Evolutionary conservation across 768 basidiomycete species (phyloP).

Genomic region (Agrocybe pediades): DNA sequence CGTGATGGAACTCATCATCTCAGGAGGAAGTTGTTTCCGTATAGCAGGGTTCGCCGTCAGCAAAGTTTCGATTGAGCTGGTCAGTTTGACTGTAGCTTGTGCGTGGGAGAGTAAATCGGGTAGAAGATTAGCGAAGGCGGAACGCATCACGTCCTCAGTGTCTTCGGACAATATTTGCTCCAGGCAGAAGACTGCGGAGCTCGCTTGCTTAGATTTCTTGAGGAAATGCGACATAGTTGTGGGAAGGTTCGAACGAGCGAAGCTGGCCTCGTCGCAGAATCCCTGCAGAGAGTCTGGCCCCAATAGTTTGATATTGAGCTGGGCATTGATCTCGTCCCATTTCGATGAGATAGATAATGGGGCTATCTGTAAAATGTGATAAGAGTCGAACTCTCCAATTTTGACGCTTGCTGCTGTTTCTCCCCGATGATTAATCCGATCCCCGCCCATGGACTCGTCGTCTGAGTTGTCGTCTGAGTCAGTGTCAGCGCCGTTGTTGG

Average conservation of each 20-base stretch:
- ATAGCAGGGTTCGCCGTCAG: no score
- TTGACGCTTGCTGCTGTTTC: not conserved
- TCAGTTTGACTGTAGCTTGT: no score
- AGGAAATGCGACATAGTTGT: not conserved
- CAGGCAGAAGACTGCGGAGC: not conserved
- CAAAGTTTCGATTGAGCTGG: no score
- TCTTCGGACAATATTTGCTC: not conserved
- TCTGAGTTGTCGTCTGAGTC: not conserved
- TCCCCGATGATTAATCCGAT: not conserved
- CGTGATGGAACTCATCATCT: no score
- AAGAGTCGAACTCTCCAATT: not conserved
- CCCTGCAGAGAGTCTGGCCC: not conserved
- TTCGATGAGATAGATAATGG: not conserved
- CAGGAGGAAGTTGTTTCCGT: no score
- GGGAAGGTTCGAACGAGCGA: not conserved
- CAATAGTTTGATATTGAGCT: not conserved
- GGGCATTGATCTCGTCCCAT: not conserved
- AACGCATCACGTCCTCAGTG: not conserved
- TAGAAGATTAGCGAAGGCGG: not conserved
- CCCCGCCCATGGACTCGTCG: no score
- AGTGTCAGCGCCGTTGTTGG: not conserved
- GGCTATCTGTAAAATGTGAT: not conserved
- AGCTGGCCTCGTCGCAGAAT: not conserved
- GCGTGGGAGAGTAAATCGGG: not conserved
- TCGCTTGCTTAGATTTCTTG: not conserved